Conservation (phyloP, 257 asterid genomes). For the Ehretia macrophylla region DNA sequence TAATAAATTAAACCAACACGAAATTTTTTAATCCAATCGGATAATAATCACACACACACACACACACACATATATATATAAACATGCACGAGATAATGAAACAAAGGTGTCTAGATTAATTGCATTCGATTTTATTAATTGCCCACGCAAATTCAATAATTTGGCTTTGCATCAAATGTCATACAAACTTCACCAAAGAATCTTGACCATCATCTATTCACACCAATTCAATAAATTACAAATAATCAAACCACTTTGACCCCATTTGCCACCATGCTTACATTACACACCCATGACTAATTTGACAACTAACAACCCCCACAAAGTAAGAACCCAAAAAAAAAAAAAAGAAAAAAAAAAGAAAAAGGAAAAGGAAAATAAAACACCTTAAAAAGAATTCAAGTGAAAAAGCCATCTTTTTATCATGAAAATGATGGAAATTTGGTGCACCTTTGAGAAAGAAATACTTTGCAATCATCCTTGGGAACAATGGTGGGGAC, state of each 20-base stretch:
- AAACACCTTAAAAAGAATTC: neutral
- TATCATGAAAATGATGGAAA: constrained; percentile 42
- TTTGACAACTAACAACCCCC: neutral
- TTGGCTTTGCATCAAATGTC: constrained; percentile 15
- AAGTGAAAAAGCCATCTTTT: neutral
- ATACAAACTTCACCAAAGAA: constrained; percentile 24
- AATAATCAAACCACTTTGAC: neutral
- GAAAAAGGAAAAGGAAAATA: constrained; percentile 8
- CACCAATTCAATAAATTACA: neutral
- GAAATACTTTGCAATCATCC: constrained; percentile 76
- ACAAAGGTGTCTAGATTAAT: no score
- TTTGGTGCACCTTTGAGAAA: constrained; percentile 42
- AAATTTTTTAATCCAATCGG: no score
- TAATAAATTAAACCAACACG: neutral
- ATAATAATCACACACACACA: no score
- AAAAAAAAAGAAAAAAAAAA: constrained; percentile 1
- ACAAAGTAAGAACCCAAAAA: no score
- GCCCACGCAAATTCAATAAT: neutral
- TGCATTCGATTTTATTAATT: no score
- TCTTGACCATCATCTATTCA: neutral
- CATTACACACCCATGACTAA: constrained; percentile 14
- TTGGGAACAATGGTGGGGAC: constrained; percentile 86
- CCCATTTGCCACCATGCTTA: neutral
- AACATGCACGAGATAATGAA: no score
- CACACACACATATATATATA: no score